Conservation (phyloP, 305 asterid species). For the Fraxinus nigra region DNA sequence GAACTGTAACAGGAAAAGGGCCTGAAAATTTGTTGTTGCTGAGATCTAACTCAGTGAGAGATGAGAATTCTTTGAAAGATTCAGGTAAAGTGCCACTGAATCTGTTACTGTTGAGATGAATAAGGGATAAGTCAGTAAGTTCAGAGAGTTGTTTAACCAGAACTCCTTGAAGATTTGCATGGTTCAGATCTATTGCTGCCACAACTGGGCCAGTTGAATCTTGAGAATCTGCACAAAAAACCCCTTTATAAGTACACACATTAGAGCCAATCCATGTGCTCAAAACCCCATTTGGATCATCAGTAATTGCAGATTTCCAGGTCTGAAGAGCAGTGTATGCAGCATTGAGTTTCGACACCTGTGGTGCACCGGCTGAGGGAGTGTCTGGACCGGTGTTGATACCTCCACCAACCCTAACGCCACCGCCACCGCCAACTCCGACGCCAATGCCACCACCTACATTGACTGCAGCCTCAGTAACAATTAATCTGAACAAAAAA, state of each 20-base stretch:
- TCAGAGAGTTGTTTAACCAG: conserved; percentile 58
- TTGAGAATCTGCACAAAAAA: conserved; percentile 57
- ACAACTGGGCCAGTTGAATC: conserved; percentile 47
- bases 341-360: conserved; percentile 23
- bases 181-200: conserved; percentile 82
- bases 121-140: conserved; percentile 48
- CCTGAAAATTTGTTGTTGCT: conserved; percentile 85
- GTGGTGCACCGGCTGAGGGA: conserved; percentile 29
- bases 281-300: conserved; percentile 60
- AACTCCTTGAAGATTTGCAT: conserved; percentile 61
- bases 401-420: conserved; percentile 57
- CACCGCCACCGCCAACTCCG: conserved; percentile 25
- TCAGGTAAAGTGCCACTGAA: conserved; percentile 62
- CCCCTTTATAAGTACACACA: conserved; percentile 71
- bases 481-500: conserved; percentile 25
- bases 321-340: conserved; percentile 77
- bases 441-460: conserved; percentile 35
- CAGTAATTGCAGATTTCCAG: conserved; percentile 75
- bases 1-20: conserved; percentile 45
- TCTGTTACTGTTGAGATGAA: conserved; percentile 79
- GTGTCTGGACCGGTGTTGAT: conserved; percentile 26
- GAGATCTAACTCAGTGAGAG: conserved; percentile 71
- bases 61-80: conserved; percentile 37
- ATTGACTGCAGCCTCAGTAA: conserved; percentile 22
- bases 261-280: conserved; percentile 66